Evolutionary conservation across 805 yeast species (phyloP).

Genomic region (Cyberlindnera suaveolens): DNA sequence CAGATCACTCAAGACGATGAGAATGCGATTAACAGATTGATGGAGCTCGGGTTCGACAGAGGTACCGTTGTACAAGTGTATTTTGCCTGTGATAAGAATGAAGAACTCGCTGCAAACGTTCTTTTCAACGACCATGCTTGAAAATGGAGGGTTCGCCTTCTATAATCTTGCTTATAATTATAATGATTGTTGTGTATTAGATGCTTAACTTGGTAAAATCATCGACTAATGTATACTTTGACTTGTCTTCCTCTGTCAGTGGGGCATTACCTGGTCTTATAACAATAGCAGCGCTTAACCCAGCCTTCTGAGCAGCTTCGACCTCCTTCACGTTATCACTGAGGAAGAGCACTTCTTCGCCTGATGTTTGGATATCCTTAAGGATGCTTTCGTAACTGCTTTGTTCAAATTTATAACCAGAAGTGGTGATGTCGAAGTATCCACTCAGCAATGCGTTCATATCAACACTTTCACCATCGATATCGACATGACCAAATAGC

Average conservation of each 20-base stretch:
- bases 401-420: constrained; percentile 62
- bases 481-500: constrained; percentile 58
- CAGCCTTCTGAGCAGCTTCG: constrained; percentile 64
- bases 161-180: neutral
- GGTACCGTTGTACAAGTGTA: constrained; percentile 85
- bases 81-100: constrained; percentile 97
- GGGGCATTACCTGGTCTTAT: constrained; percentile 71
- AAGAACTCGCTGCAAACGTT: constrained; percentile 92
- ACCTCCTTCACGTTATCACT: constrained; percentile 81
- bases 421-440: constrained; percentile 80
- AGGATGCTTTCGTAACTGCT: constrained; percentile 56
- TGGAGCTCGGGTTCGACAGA: constrained; percentile 91
- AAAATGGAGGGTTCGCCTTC: constrained; percentile 3
- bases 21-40: constrained; percentile 81
- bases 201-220: constrained; percentile 20
- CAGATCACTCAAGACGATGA: constrained; percentile 76
- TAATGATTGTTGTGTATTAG: neutral
- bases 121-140: constrained; percentile 58
- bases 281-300: constrained; percentile 53
- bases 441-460: constrained; percentile 50
- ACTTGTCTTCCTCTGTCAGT: constrained; percentile 31
- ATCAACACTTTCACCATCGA: constrained; percentile 36
- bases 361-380: constrained; percentile 29
- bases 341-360: constrained; percentile 47
- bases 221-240: constrained; percentile 21